These are phyloP conservation scores for Magnusiomyces suaveolens DNA, from an alignment of 1,139 yeast genomes.

Conservation along the genomic window DNA sequence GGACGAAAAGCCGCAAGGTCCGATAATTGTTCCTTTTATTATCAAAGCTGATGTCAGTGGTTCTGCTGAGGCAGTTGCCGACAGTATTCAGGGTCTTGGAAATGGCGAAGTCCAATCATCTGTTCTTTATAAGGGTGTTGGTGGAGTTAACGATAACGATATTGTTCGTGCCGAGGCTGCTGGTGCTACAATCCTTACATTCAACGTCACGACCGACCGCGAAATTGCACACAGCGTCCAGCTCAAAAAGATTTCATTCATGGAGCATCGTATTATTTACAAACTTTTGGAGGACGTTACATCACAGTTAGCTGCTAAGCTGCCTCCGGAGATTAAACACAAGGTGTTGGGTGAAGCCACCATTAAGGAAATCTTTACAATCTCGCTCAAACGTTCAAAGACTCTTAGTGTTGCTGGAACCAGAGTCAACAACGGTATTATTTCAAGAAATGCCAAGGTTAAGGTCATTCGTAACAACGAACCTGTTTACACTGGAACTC, in stretches of 20 bases:
- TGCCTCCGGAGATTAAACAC: slow-evolving; percentile 60
- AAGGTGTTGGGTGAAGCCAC: slow-evolving; percentile 62
- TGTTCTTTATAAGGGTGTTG: slow-evolving; percentile 69
- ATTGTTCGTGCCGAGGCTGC: slow-evolving; percentile 72
- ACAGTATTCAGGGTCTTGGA: slow-evolving; percentile 71
- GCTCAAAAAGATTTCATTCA: slow-evolving; percentile 48
- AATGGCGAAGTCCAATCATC: slow-evolving; percentile 70
- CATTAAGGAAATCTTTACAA: slow-evolving; percentile 62
- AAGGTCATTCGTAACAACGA: slow-evolving; percentile 50
- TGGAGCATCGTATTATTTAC: slow-evolving; percentile 71
- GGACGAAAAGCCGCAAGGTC: slow-evolving; percentile 29
- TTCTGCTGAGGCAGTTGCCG: slow-evolving; percentile 56
- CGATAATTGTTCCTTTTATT: slow-evolving; percentile 47
- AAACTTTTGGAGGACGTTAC: slow-evolving; percentile 81
- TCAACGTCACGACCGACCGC: slow-evolving; percentile 64
- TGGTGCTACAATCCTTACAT: slow-evolving; percentile 63
- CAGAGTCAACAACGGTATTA: slow-evolving; percentile 60
- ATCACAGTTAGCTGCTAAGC: slow-evolving; percentile 46
- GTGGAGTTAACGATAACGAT: slow-evolving; percentile 77
- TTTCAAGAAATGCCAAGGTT: slow-evolving; percentile 51
- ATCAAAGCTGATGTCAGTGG: slow-evolving; percentile 85
- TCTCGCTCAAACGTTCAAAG: slow-evolving; percentile 42
- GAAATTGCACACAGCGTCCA: slow-evolving; percentile 46
- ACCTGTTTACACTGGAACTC: slow-evolving; percentile 54
- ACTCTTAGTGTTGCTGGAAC: slow-evolving; percentile 75